Base-by-base conservation (phyloP, 225 moss, liverwort and hornwort species). In the Bryum argenteum region DNA sequence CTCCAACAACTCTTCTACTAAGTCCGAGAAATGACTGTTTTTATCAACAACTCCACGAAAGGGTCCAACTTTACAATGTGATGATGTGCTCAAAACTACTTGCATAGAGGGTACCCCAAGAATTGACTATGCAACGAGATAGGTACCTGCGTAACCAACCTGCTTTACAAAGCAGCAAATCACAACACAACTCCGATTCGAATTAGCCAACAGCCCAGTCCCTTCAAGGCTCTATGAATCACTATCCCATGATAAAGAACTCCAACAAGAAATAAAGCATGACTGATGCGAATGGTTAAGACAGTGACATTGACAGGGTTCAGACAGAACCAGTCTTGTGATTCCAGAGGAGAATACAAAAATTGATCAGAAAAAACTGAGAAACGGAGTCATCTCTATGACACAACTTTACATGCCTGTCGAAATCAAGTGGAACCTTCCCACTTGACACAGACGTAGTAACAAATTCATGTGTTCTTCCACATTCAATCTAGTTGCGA, bases 361-460 rank as follows among this genome's bases (percentile, higher is more conserved):
- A 58, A 55, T 58, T 39, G 71, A 20, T 58, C 72, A 66, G 61
- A 41, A 70, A 41, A 70, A 66, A 50, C 44, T 72, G 56, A 9
- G 41, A 63, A 80, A 66, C 40, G 55, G 47, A 79, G 80, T 78
- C 77, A 80, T 75, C 57, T 73, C 69, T 62, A 82, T 80, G 77
- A 83, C 75, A 69, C 40, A 77, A 78, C 71, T 84, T 81, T 82
- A 88, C 84, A 84, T 69, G 71, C 79, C 82, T 69, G 67, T 52
- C 56, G 58, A 52, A 59, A 65, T 66, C 67, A 80, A 78, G 78
- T 58, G 54, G 45, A 70, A 16, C 16, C 58, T 48, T 54, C 47
- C 33, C 63, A 73, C 77, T 79, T 74, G 65, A 67, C 66, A 69
- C 69, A 70, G 66, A 65, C 80, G 67, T 33, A 66, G 61, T 61